Conservation (phyloP, 2,329 filamentous ascomycete genomes). For the Lachnellula occidentalis region DNA sequence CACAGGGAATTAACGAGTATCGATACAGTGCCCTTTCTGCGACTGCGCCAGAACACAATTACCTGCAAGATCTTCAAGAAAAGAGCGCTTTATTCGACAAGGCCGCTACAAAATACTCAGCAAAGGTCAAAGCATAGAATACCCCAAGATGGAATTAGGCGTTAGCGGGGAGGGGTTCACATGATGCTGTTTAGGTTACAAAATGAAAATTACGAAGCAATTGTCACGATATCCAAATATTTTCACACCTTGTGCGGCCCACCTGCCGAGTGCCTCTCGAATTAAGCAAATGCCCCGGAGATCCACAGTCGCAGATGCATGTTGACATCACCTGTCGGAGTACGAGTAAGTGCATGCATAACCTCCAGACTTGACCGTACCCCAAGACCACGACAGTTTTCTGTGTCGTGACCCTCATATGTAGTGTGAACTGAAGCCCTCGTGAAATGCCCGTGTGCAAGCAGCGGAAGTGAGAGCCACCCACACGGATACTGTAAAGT, state of each 20-base stretch:
- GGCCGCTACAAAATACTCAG: slow-evolving; percentile 78
- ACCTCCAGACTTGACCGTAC: neutral
- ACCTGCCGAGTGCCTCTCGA: neutral
- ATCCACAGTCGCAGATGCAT: slow-evolving; percentile 14
- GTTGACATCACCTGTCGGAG: slow-evolving; percentile 21
- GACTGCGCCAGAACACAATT: slow-evolving; percentile 59
- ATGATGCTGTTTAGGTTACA: slow-evolving; percentile 14
- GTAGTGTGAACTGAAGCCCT: slow-evolving; percentile 5
- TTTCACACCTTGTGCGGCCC: neutral
- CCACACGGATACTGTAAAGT: slow-evolving; percentile 32
- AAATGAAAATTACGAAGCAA: slow-evolving; percentile 14
- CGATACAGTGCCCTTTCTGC: slow-evolving; percentile 47
- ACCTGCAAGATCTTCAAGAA: slow-evolving; percentile 70
- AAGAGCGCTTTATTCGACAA: slow-evolving; percentile 86
- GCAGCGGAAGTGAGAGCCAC: slow-evolving; percentile 1
- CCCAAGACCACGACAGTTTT: slow-evolving; percentile 9
- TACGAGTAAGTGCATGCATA: slow-evolving; percentile 1
- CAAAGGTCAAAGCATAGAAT: slow-evolving; percentile 55
- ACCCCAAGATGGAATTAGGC: slow-evolving; percentile 17
- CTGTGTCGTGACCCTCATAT: slow-evolving; percentile 10
- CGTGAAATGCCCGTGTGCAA: slow-evolving; percentile 1
- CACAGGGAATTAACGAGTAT: slow-evolving; percentile 2
- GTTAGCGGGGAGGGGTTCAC: slow-evolving; percentile 14
- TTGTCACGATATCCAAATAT: slow-evolving; percentile 1
- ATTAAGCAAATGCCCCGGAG: slow-evolving; percentile 16